Conservation (phyloP, 331 rosid genomes). For the Acacia concinna region DNA sequence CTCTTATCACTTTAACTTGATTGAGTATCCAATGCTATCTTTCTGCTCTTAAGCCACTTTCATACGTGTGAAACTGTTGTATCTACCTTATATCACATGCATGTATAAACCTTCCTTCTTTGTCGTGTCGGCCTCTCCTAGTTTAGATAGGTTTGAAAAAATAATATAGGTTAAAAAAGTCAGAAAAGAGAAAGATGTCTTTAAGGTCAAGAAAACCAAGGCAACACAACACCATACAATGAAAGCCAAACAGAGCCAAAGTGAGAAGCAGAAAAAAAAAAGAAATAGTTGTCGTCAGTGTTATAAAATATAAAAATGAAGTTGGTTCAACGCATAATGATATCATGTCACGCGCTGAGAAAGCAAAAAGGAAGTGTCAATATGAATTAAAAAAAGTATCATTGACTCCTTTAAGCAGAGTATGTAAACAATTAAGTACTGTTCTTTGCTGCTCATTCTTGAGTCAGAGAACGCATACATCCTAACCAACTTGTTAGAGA, state of each 20-base stretch:
- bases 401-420: slow-evolving; percentile 19
- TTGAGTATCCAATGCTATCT: slow-evolving; percentile 12
- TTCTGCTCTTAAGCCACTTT: not conserved
- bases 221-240: not conserved
- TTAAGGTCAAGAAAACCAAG: not conserved
- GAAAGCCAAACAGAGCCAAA: not conserved
- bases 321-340: slow-evolving; percentile 30
- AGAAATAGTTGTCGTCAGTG: not conserved
- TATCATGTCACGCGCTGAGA: slow-evolving; percentile 35
- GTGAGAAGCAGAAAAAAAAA: not conserved
- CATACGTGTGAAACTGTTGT: not conserved
- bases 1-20: slow-evolving; percentile 7
- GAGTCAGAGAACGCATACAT: slow-evolving; percentile 21
- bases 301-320: not conserved
- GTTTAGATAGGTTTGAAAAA: not conserved
- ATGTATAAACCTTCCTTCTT: not conserved
- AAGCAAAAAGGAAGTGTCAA: slow-evolving; percentile 30
- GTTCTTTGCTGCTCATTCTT: slow-evolving; percentile 28
- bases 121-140: not conserved
- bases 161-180: not conserved
- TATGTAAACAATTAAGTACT: not conserved
- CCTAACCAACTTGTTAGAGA: not conserved
- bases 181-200: not conserved
- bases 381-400: not conserved
- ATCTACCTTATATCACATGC: not conserved